Conservation (phyloP, 73 alveolate genomes). For the Tetrahymena thermophila region DNA sequence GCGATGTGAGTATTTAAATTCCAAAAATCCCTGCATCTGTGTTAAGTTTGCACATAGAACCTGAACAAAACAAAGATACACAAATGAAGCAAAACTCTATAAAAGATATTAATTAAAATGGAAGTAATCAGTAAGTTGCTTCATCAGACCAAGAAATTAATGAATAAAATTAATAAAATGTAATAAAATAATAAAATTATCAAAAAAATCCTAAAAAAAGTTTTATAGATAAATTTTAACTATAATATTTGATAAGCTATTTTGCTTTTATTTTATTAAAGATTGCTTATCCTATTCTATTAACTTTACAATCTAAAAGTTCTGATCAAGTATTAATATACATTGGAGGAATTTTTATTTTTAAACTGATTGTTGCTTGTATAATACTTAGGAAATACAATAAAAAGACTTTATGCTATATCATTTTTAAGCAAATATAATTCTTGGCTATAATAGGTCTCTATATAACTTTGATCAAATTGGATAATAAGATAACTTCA, state of each 20-base stretch:
- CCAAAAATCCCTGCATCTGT: no score
- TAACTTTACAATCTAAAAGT: neutral
- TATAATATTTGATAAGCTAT: neutral
- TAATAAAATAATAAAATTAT: no score
- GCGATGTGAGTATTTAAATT: no score
- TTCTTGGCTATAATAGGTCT: neutral
- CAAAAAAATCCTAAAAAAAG: neutral
- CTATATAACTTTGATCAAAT: neutral
- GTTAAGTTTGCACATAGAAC: no score
- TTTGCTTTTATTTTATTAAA: neutral
- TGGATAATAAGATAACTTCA: neutral
- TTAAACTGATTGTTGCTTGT: neutral
- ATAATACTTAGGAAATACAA: neutral
- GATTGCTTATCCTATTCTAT: neutral
- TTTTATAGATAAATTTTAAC: no score
- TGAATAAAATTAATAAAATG: no score
- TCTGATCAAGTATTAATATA: neutral
- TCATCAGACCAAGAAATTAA: no score
- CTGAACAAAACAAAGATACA: no score
- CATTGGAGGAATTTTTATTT: neutral
- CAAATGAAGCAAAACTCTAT: no score
- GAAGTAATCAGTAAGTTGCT: no score
- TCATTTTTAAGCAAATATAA: no score
- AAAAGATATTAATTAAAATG: no score
- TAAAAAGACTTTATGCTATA: neutral